Conservation (phyloP, 768 basidiomycete species). For the Lentinula sp. region DNA sequence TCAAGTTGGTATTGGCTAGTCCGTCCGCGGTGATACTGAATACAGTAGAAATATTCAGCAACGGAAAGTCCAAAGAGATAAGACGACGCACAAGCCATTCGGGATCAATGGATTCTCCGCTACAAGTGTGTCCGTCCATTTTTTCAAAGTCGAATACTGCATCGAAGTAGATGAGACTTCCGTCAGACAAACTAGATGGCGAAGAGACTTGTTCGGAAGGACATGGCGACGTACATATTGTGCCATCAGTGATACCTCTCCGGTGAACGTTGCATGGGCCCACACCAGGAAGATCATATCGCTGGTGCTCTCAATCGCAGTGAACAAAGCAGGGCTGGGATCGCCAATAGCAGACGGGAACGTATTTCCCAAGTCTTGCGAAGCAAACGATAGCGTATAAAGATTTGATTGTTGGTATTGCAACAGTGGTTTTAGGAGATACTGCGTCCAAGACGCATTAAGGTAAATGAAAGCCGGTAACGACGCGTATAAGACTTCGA, state of each 20-base stretch:
- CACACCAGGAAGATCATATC: slow-evolving; percentile 8
- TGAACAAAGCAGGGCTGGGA: neutral
- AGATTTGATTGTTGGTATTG: slow-evolving; percentile 11
- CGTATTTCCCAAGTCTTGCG: slow-evolving; percentile 13
- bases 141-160: slow-evolving; percentile 1
- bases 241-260: slow-evolving; percentile 5
- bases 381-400: slow-evolving; percentile 11
- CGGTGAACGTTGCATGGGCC: slow-evolving; percentile 9
- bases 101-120: slow-evolving; percentile 1
- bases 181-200: too few relatives aligned
- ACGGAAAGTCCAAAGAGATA: neutral
- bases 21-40: slow-evolving; percentile 1
- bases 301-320: neutral
- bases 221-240: slow-evolving; percentile 6
- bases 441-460: slow-evolving; percentile 9
- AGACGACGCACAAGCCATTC: slow-evolving; percentile 8
- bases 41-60: neutral
- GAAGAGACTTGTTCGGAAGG: neutral
- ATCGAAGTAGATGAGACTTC: too few relatives aligned
- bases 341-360: slow-evolving; percentile 2
- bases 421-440: slow-evolving; percentile 14
- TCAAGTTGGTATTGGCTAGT: slow-evolving; percentile 2
- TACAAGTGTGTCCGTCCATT: slow-evolving; percentile 1
- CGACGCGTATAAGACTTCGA: slow-evolving; percentile 12
- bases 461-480: slow-evolving; percentile 11